Base-by-base conservation (phyloP, 768 basidiomycete species). In the Lentinula raphanica region DNA sequence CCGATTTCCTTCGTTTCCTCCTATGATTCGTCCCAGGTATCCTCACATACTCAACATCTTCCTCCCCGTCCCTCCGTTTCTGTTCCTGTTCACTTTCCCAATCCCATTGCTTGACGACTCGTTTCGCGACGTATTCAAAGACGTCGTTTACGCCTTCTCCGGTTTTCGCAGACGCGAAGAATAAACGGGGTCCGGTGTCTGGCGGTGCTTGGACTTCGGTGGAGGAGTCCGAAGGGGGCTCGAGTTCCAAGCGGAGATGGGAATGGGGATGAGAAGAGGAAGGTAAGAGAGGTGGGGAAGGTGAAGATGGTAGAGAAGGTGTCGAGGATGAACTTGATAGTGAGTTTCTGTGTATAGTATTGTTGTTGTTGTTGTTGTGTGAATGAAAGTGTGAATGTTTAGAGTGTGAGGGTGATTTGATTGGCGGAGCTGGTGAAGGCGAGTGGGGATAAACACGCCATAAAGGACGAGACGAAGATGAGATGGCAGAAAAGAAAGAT, bases 121-220 rank as follows among this genome's bases (percentile, higher is more conserved):
- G 74, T 49, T 71, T 65, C 3, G 83, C 87, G 40, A 93, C 76
- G 64, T 91, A 91, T 67, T 83, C 86, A 64, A 92, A 93, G n/a
- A 90, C 85, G 1, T 85, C 86, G 1, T 66, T 50, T 0, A 92
- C 88, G 7, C 87, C 85, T 35, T 81, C 78, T 0, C 91, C 91
- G 3, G 87, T 90, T 70, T 90, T 90, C 2, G 91, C 90, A 1
- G 86, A 88, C 5, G 88, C 82, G 65, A 88, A 86, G 69, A 91
- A 89, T 11, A 91, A 71, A 67, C 76, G 81, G 0, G 88, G 85
- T 3, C 86, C 81, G 1, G 69, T 74, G 29, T 82, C 84, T 31
- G 67, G 61, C 25, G 71, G 2, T 31, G 32, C 1, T 63, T 45
- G 5, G 69, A 65, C 13, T 65, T 67, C 27, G 65, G 64, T 31